These are phyloP conservation scores for Penicillium cosmopolitanum DNA, from an alignment of 495 filamentous ascomycete genomes.

Conservation along the genomic window DNA sequence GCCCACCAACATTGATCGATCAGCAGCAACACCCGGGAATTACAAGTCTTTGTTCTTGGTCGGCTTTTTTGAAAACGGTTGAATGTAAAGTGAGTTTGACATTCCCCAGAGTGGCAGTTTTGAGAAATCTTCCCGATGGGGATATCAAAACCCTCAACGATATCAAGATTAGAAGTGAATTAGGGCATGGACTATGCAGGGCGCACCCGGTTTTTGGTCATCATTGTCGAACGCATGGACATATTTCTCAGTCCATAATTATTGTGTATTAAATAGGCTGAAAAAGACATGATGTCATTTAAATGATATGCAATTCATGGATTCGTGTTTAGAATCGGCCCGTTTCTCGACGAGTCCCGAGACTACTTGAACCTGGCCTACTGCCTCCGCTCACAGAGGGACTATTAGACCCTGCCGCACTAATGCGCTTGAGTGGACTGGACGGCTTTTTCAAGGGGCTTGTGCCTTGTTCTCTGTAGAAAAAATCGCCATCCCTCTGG, in stretches of 20 bases:
- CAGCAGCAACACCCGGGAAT: not conserved
- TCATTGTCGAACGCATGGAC: conserved; percentile 3
- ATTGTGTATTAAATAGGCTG: not conserved
- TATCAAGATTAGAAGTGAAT: conserved; percentile 13
- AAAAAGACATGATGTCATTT: not conserved
- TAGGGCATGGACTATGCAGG: conserved; percentile 19
- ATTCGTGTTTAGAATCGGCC: conserved; percentile 37
- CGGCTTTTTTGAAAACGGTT: not conserved
- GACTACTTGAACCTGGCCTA: conserved; percentile 22
- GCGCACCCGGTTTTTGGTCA: not conserved
- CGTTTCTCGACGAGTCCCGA: conserved; percentile 41
- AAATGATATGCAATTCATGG: conserved; percentile 7
- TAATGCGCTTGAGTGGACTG: conserved; percentile 49
- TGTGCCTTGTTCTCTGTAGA: conserved; percentile 44
- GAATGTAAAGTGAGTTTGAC: conserved; percentile 2
- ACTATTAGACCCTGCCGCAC: conserved; percentile 39
- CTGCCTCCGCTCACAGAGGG: conserved; percentile 35
- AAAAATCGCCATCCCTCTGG: conserved; percentile 40
- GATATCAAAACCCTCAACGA: conserved; percentile 7
- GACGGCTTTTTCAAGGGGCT: conserved; percentile 43
- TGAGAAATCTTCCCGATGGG: not conserved
- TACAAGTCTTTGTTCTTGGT: no score
- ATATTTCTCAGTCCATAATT: not conserved
- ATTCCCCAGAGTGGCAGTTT: conserved; percentile 25
- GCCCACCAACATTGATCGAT: not conserved